Base-by-base conservation (phyloP, 169 alveolate genomes). In the Cryptosporidium bovis region DNA sequence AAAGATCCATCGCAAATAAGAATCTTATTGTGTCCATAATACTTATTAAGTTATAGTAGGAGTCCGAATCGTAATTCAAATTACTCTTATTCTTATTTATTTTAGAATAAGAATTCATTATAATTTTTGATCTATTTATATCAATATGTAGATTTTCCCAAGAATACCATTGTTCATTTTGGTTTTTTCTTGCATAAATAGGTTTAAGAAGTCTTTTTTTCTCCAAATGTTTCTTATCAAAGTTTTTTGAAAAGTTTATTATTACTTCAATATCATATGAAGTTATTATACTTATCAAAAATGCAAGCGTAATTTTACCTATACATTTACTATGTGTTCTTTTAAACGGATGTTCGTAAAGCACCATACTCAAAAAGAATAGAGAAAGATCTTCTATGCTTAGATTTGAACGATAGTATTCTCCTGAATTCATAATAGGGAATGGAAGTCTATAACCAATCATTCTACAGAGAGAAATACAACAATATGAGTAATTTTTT, bases 321-420 rank as follows among this genome's bases (percentile, higher is more conserved):
- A 77, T 60, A 27, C 87, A 77, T 34, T 40, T 44, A 46, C 77
- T 44, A 16, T 77, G 87, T 40, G 62, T 56, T 77, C 87, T 77
- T 62, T 77, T 77, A 64, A 77, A 77, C 8, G 87, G 87, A 77
- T 77, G 87, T 24, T 77, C 87, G 64, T 77, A 62, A n/a, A 77
- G 71, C 20, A 77, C 87, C 16, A 77, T 62, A 60, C 71, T 77
- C 31, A 77, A 77, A 77, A 77, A 77, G 29, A 77, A 77, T 27
- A 77, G 51, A 4, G 87, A 56, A 44, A 77, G 56, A 46, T 77
- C 87, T 48, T 77, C 87, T 18, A 77, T 77, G 51, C 87, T 77
- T 40, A 77, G 18, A 33, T 62, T 77, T 20, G 87, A 77, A 24
- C 64, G 66, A 34, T 77, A 77, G 27, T 77, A 77, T 44, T 77